Conservation (phyloP, 495 filamentous ascomycete genomes). For the Aspergillus bertholletiae region DNA sequence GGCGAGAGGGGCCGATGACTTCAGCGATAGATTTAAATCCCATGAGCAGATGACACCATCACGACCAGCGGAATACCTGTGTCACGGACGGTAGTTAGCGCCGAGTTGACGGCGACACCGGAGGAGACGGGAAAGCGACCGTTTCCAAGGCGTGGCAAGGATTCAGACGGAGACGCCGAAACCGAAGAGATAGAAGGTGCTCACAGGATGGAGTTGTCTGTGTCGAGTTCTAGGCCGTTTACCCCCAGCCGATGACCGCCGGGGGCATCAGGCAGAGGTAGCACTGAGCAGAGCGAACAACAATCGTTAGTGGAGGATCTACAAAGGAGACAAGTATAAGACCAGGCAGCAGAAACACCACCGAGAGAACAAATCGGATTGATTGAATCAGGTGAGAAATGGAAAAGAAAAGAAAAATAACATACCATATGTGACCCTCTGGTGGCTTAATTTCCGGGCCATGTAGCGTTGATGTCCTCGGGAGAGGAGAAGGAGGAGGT, state of each 20-base stretch:
- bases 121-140: neutral
- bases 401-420: constrained; percentile 1
- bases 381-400: no score
- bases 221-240: constrained; percentile 87
- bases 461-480: constrained; percentile 33
- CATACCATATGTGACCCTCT: constrained; percentile 50
- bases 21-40: constrained; percentile 64
- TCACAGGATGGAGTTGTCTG: constrained; percentile 82
- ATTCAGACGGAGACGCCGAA: neutral
- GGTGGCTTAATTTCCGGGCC: constrained; percentile 47
- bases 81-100: constrained; percentile 19
- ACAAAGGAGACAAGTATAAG: neutral
- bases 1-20: constrained; percentile 34
- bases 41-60: constrained; percentile 96
- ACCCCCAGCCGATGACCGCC: constrained; percentile 92
- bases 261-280: constrained; percentile 87
- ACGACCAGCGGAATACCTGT: constrained; percentile 90
- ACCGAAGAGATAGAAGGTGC: constrained; percentile 16
- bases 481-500: constrained; percentile 15
- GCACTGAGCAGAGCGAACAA: constrained; percentile 53
- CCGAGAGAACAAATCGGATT: constrained; percentile 4
- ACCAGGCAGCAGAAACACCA: constrained; percentile 58
- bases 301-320: constrained; percentile 12
- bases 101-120: constrained; percentile 4
- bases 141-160: neutral